Evolutionary conservation across 2,329 filamentous ascomycete genomes (phyloP), one percentile per base, ranked within the genome.

Genomic region (Scedosporium aurantiacum): DNA sequence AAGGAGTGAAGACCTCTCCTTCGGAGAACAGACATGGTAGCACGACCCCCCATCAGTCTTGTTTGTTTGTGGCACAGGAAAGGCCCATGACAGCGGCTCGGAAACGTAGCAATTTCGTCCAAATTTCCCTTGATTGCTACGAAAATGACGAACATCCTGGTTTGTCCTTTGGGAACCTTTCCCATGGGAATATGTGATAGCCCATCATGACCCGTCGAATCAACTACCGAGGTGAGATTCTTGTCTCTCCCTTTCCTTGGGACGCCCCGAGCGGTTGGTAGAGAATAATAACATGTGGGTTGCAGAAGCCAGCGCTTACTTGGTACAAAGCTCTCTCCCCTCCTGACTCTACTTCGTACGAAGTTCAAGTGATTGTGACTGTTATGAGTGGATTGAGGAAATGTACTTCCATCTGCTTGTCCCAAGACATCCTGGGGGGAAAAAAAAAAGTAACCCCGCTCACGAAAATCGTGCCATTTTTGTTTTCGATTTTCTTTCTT

Each of bases 11-110:
- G 43, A 5, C 18, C 18, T 21, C 43, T 47, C 43, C 18, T 21
- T 45, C 7, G 43, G 43, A 47, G 43, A 47, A 47, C 43, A 47
- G 43, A 47, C 43, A 21, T 47, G 43, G 43, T 47, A 47, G 43
- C 18, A 47, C 43, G 43, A 47, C 50, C 50, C 50, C 50, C 18
- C 18, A 54, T 23, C n/a, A 21, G 23, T 14, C 5, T 47, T 23
- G 5, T 10, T 47, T 21, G 32, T 57, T 55, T 23, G 45, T 50
- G 45, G 16, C 21, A 50, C 45, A 50, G 45, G n/a, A 50, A 7
- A 18, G n/a, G 32, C 54, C 54, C 54, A 40, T 57, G 54, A 57
- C 54, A 57, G 54, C 54, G 54, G 54, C 27, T 57, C 54, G 54
- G 54, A 57, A 57, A 57, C 25, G 54, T 32, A 16, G 54, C 16